These are phyloP conservation scores for Dryas octopetala DNA, from an alignment of 306 rosid genomes.

Conservation along the genomic window DNA sequence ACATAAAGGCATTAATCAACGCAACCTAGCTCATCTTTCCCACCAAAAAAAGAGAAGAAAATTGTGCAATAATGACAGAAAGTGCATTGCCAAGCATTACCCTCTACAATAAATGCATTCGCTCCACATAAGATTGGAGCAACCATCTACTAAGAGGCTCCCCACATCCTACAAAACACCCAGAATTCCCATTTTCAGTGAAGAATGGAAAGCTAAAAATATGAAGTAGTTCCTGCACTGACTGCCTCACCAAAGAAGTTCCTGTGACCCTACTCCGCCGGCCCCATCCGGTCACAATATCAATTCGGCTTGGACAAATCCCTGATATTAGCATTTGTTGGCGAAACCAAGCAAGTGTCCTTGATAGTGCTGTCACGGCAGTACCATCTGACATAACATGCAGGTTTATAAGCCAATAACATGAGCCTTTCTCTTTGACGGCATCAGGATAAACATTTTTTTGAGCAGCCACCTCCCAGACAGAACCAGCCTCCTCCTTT, in stretches of 20 bases:
- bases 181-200: slow-evolving; percentile 84
- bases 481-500: slow-evolving; percentile 95
- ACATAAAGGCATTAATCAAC: background rate
- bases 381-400: slow-evolving; percentile 98
- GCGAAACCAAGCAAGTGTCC: slow-evolving; percentile 92
- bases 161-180: slow-evolving; percentile 89
- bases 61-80: slow-evolving; percentile 14
- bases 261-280: slow-evolving; percentile 90
- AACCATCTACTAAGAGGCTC: slow-evolving; percentile 87
- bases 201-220: slow-evolving; percentile 80
- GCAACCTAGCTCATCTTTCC: slow-evolving; percentile 11
- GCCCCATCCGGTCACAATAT: slow-evolving; percentile 96
- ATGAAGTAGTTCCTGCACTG: slow-evolving; percentile 70
- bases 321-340: slow-evolving; percentile 72
- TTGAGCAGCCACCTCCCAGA: slow-evolving; percentile 90
- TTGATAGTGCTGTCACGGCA: slow-evolving; percentile 80
- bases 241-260: slow-evolving; percentile 76
- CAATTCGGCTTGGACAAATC: slow-evolving; percentile 71
- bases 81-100: background rate
- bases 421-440: slow-evolving; percentile 69
- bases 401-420: slow-evolving; percentile 93
- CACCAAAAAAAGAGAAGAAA: slow-evolving; percentile 1
- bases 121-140: slow-evolving; percentile 73
- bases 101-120: slow-evolving; percentile 85
- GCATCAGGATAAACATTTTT: slow-evolving; percentile 91